Percentiles rank a stretch among this genome's conserved stretches.
Evolutionary conservation across 1,284 basidiomycete genomes (phyloP).

Genomic region (Cutaneotrichosporon curvatum): DNA sequence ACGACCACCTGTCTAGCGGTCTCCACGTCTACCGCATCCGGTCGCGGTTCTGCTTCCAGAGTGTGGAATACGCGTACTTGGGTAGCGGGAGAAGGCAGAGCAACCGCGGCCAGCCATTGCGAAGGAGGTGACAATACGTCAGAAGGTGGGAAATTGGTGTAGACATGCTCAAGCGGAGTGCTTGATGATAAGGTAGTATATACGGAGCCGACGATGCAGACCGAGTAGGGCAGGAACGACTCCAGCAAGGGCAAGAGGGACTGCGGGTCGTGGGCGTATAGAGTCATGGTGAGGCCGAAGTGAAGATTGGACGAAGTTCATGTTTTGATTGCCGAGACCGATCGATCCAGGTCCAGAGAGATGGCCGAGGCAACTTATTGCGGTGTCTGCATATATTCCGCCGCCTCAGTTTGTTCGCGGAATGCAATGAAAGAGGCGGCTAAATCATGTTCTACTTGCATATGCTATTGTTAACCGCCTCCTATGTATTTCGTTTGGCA

Average conservation of each 20-base stretch:
- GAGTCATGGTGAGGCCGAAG: not conserved
- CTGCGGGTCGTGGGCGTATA: conserved; percentile 13
- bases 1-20: conserved; percentile 2
- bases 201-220: conserved; percentile 15
- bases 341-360: too few species aligned
- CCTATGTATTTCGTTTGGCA: too few species aligned
- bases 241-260: conserved; percentile 16
- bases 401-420: too few species aligned
- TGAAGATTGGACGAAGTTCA: too few species aligned
- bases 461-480: too few species aligned
- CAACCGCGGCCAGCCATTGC: conserved; percentile 17
- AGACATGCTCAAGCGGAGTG: not conserved
- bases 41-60: conserved; percentile 1
- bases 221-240: conserved; percentile 14
- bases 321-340: too few species aligned
- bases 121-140: not conserved
- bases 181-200: not conserved
- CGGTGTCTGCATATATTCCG: too few species aligned
- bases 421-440: too few species aligned
- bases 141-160: conserved; percentile 7
- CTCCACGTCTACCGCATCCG: not conserved
- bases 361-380: too few species aligned
- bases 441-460: too few species aligned
- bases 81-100: conserved; percentile 11
- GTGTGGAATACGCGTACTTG: conserved; percentile 23